Conservation (phyloP, 208 protist genomes). For the Angomonas ambiguus region DNA sequence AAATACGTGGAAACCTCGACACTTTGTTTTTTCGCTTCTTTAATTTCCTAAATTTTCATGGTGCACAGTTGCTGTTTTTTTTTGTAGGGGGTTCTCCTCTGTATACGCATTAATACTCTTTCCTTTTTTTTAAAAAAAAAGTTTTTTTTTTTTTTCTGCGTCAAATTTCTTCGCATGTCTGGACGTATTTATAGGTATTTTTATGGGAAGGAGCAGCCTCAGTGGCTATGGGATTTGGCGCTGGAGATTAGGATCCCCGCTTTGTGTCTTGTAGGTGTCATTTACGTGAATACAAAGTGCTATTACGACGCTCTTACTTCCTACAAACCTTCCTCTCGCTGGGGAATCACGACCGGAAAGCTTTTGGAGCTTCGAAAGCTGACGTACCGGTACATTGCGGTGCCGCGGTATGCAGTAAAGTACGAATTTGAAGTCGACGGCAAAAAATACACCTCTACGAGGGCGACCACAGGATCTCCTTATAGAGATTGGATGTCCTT, state of each 20-base stretch:
- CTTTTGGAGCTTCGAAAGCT: constrained; percentile 83
- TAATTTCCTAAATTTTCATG: too few species aligned
- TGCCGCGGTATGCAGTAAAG: constrained; percentile 76
- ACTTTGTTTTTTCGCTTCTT: too few species aligned
- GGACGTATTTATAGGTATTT: constrained; percentile 66
- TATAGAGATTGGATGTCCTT: constrained; percentile 76
- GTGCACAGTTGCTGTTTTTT: too few species aligned
- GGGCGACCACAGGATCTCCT: constrained; percentile 77
- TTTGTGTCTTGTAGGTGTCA: constrained; percentile 43
- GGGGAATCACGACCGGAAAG: constrained; percentile 67
- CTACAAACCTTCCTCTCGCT: constrained; percentile 62
- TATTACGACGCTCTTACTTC: constrained; percentile 72
- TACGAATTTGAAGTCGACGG: constrained; percentile 87
- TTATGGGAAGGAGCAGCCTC: constrained; percentile 68
- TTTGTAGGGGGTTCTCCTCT: too few species aligned
- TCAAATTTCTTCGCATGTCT: constrained; percentile 27
- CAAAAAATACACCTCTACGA: constrained; percentile 66
- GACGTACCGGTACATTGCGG: constrained; percentile 83
- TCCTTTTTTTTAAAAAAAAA: constrained; percentile 4
- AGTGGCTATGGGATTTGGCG: constrained; percentile 85
- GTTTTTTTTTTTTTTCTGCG: constrained; percentile 12
- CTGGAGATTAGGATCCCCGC: constrained; percentile 80
- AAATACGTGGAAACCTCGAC: too few species aligned
- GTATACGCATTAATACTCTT: too few species aligned
- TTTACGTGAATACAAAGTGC: constrained; percentile 75